Evolutionary conservation across 345 rosid species (phyloP).

Genomic region (Viola odorata): DNA sequence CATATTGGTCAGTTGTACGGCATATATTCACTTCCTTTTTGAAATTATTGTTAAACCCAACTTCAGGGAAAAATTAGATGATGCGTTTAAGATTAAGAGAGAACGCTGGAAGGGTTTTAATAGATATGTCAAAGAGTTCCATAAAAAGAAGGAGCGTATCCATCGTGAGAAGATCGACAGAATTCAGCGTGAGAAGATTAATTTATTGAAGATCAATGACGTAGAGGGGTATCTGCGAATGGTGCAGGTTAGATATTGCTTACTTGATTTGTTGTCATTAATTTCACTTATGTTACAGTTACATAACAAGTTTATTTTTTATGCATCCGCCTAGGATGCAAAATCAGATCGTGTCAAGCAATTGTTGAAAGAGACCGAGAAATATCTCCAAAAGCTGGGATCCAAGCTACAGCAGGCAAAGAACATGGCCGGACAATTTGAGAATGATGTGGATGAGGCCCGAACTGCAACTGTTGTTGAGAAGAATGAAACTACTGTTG

Average conservation of each 20-base stretch:
- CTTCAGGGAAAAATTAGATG: constrained; percentile 82
- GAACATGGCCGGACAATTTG: constrained; percentile 45
- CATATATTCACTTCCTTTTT: constrained; percentile 3
- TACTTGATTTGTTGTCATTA: constrained; percentile 7
- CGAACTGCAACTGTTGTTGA: constrained; percentile 37
- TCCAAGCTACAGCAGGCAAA: constrained; percentile 76
- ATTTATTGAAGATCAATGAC: constrained; percentile 84
- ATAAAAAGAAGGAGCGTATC: constrained; percentile 80
- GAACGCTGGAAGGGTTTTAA: constrained; percentile 90
- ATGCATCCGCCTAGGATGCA: constrained; percentile 49
- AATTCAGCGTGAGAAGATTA: constrained; percentile 93
- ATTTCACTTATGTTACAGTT: constrained; percentile 8
- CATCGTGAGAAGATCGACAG: constrained; percentile 94
- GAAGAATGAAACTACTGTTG: constrained; percentile 48
- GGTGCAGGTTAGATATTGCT: constrained; percentile 63
- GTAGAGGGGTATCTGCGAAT: constrained; percentile 95
- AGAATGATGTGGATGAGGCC: constrained; percentile 57
- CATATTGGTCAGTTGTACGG: neutral
- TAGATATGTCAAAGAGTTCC: constrained; percentile 83
- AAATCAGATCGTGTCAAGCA: constrained; percentile 92
- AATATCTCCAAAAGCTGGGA: constrained; percentile 86
- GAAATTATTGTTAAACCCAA: constrained; percentile 23
- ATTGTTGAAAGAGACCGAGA: constrained; percentile 84
- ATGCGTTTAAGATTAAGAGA: constrained; percentile 65
- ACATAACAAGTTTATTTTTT: constrained; percentile 3